These are phyloP conservation scores for Eucalyptus leucophloia DNA, from an alignment of 345 rosid species.

Conservation along the genomic window DNA sequence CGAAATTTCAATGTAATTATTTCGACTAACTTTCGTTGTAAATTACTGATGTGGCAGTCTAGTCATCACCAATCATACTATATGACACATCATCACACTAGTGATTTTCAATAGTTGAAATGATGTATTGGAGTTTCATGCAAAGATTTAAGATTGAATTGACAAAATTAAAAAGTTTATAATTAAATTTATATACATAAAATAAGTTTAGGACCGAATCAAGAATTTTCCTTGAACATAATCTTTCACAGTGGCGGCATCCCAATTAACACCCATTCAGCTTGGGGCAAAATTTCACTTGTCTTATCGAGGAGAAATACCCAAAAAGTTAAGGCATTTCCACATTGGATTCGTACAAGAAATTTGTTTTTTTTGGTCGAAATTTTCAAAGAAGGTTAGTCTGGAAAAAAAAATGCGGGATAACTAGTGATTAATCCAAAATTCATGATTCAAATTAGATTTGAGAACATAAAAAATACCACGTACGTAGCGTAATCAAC, in stretches of 20 bases:
- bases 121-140: rapidly evolving
- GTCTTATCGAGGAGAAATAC: background rate
- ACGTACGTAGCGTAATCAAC: background rate
- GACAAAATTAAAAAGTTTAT: rapidly evolving
- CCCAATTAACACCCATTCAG: background rate
- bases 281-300: background rate
- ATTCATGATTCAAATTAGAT: rapidly evolving
- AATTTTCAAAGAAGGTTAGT: background rate
- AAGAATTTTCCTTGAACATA: rapidly evolving
- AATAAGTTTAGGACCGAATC: rapidly evolving
- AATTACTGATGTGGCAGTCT: rapidly evolving
- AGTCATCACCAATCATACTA: rapidly evolving
- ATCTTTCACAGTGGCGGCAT: background rate
- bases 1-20: rapidly evolving
- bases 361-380: background rate
- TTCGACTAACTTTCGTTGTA: rapidly evolving
- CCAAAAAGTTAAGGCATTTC: too few relatives aligned
- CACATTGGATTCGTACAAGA: rapidly evolving
- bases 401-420: background rate
- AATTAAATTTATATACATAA: rapidly evolving
- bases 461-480: background rate
- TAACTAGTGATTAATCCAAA: background rate
- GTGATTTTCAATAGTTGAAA: rapidly evolving
- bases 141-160: rapidly evolving
- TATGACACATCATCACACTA: rapidly evolving